Evolutionary conservation across 371 early-diverging fungal genomes (phyloP), one percentile per base, ranked within the genome.

Genomic region (Dichotomocladium elegans): DNA sequence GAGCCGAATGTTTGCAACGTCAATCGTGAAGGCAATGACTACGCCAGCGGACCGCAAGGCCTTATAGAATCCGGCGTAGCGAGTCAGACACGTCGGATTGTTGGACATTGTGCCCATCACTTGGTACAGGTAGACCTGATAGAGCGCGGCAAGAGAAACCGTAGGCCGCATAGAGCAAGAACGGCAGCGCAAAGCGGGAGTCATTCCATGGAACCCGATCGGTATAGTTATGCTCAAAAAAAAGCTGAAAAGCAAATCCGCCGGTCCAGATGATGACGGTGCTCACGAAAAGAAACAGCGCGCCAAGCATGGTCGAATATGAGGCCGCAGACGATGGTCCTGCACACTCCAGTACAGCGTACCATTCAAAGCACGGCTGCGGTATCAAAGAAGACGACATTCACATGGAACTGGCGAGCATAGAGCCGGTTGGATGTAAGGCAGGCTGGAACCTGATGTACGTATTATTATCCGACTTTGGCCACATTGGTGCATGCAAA

Each of bases 371-470:
- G 71, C 71, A 40, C 88, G 73, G 6, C 87, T 78, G 83, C 77
- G 30, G 74, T 53, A 40, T 75, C 72, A 57, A 88, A 88, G 53
- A 77, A 77, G 35, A 70, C 48, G 7, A 68, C 72, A 25, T 72
- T 72, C 10, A 72, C 41, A 41, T 64, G 58, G 34, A 72, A 72
- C 35, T 89, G 89, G 63, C 88, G 89, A 14, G 85, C 72, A 66
- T 88, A 89, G 70, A 87, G 79, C 78, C 85, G 88, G 58, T 90
- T 90, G 56, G 87, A 85, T 19, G 86, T 70, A 47, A 88, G 72
- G 64, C 85, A 88, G 61, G 88, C 69, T 17, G 89, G 89, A 14
- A 85, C 46, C 41, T 14, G 19, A 6, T 9, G 14, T 47, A 47
- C 7, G 31, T 15, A n/a, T n/a, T n/a, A n/a, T n/a, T n/a, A n/a